These are phyloP conservation scores for Rhizoctonia solani DNA, from an alignment of 1,284 basidiomycete genomes.

Conservation along the genomic window DNA sequence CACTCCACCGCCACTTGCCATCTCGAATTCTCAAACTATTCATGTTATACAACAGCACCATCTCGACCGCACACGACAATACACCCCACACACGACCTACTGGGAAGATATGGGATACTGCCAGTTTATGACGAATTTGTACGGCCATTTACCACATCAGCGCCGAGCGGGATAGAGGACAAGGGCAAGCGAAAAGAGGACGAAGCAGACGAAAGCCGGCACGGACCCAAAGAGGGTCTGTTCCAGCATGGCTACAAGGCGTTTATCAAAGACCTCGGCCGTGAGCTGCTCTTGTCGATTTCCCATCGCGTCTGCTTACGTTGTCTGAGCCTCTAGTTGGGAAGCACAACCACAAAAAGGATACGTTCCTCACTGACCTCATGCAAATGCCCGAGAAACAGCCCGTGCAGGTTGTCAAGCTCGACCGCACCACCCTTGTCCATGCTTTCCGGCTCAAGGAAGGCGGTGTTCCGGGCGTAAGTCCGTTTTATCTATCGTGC, in stretches of 20 bases:
- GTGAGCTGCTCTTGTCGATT: slow-evolving; percentile 6
- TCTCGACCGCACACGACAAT: slow-evolving; percentile 33
- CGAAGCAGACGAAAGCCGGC: slow-evolving; percentile 6
- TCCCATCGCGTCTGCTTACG: slow-evolving; percentile 6
- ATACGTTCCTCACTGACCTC: slow-evolving; percentile 26
- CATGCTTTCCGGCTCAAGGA: slow-evolving; percentile 30
- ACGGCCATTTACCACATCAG: slow-evolving; percentile 29
- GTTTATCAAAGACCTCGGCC: slow-evolving; percentile 33
- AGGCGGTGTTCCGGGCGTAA: slow-evolving; percentile 29
- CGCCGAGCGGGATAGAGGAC: slow-evolving; percentile 16
- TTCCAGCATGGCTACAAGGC: slow-evolving; percentile 32
- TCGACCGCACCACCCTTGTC: slow-evolving; percentile 29
- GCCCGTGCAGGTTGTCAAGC: slow-evolving; percentile 14
- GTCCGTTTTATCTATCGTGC: slow-evolving; percentile 1
- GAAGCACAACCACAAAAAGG: slow-evolving; percentile 31
- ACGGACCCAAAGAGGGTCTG: slow-evolving; percentile 21
- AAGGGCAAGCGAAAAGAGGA: slow-evolving; percentile 34
- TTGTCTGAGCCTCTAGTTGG: slow-evolving; percentile 6
- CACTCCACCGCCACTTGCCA: slow-evolving; percentile 8
- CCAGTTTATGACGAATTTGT: slow-evolving; percentile 37
- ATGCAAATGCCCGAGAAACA: slow-evolving; percentile 13
- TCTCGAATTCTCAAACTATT: not conserved
- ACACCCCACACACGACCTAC: slow-evolving; percentile 36
- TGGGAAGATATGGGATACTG: slow-evolving; percentile 34
- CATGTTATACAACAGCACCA: no score